phyloP scores from a whole-genome alignment of 176 grass and related monocot genomes.

The Oryza australiensis region DNA sequence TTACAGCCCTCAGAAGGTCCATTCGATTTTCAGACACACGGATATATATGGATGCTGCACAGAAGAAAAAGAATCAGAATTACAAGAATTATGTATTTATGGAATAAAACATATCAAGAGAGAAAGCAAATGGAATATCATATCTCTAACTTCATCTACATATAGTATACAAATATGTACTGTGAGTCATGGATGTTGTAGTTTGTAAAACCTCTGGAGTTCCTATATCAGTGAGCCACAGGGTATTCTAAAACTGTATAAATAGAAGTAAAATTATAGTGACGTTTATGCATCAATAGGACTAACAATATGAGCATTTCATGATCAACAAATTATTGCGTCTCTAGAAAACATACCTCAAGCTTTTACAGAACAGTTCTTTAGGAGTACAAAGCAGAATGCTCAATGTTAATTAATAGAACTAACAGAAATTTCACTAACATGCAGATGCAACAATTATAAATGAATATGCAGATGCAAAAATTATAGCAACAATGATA shows the following conservation, averaged over 20 bases:
- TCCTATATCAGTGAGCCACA: neutral
- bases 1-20: slow-evolving; percentile 89
- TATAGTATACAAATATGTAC: neutral
- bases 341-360: neutral
- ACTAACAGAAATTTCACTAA: neutral
- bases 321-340: neutral
- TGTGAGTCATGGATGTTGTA: neutral
- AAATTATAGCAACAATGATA: neutral
- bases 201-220: neutral
- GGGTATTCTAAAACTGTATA: neutral
- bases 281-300: neutral
- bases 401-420: neutral
- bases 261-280: neutral
- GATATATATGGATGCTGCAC: slow-evolving; percentile 70
- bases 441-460: neutral
- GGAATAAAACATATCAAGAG: neutral
- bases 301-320: slow-evolving; percentile 11
- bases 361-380: neutral
- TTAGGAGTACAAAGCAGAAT: neutral
- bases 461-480: neutral
- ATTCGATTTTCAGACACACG: slow-evolving; percentile 83
- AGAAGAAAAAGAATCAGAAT: neutral
- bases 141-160: neutral
- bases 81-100: neutral
- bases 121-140: neutral